These are phyloP conservation scores for Solanum hybrid DNA, from an alignment of 305 asterid species.

Conservation along the genomic window DNA sequence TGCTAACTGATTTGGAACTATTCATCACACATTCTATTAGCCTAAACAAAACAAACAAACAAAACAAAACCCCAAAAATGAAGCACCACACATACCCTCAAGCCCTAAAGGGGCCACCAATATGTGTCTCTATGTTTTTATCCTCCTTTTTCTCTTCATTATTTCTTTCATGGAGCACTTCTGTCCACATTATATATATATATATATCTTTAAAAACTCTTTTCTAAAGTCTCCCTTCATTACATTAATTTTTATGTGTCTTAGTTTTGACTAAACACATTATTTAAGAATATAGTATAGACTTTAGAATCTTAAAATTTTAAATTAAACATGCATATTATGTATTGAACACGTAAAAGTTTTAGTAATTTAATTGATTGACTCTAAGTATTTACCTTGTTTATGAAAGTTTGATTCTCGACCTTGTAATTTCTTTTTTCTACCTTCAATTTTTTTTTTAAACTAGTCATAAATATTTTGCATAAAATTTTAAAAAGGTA, in stretches of 20 bases:
- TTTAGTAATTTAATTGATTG: neutral
- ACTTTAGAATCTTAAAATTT: neutral
- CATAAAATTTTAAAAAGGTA: neutral
- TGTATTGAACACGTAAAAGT: neutral
- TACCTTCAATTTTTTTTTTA: too few species aligned
- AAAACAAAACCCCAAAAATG: neutral
- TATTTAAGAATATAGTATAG: neutral
- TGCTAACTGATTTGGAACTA: neutral
- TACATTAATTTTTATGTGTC: neutral
- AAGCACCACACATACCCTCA: neutral
- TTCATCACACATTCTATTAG: neutral
- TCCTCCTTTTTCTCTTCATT: neutral
- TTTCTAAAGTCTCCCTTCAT: neutral
- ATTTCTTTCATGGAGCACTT: neutral
- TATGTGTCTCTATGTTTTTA: neutral
- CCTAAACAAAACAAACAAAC: neutral
- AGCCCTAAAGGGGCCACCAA: neutral
- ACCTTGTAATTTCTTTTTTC: too few species aligned
- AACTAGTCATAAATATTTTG: neutral
- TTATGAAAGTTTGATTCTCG: neutral
- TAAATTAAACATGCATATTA: too few species aligned
- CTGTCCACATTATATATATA: neutral
- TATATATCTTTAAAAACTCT: neutral
- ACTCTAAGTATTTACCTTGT: neutral
- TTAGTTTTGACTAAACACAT: neutral